Conservation (phyloP, 1,284 basidiomycete genomes). For the Moniliophthora roreri region DNA sequence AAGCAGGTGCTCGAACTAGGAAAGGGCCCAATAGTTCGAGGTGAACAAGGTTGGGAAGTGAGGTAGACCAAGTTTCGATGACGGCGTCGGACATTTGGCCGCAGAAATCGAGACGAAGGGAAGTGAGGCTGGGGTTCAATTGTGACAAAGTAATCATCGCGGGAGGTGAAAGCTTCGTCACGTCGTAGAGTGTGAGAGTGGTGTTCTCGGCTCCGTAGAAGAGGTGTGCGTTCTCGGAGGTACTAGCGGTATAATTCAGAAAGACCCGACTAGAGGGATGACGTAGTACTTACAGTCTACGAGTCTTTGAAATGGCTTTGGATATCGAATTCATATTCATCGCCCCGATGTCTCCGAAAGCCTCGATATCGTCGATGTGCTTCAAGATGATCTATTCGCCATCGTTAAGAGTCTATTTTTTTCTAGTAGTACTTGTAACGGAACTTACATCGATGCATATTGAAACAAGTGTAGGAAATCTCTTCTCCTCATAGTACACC, state of each 20-base stretch:
- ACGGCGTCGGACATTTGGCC: slow-evolving; percentile 80
- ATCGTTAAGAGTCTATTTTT: background rate
- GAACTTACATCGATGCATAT: slow-evolving; percentile 73
- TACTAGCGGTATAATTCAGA: slow-evolving; percentile 38
- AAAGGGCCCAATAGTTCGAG: slow-evolving; percentile 90
- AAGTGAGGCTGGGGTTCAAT: slow-evolving; percentile 80
- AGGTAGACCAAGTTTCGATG: slow-evolving; percentile 62
- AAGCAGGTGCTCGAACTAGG: slow-evolving; percentile 75
- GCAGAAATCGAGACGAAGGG: slow-evolving; percentile 82
- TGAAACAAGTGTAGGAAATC: slow-evolving; percentile 69
- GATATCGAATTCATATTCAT: slow-evolving; percentile 83
- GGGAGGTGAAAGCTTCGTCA: slow-evolving; percentile 78
- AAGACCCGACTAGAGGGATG: background rate
- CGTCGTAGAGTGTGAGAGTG: slow-evolving; percentile 83
- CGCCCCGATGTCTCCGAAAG: slow-evolving; percentile 82
- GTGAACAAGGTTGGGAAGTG: slow-evolving; percentile 65
- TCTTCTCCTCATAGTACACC: slow-evolving; percentile 68
- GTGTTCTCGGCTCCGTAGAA: slow-evolving; percentile 80
- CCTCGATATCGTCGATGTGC: slow-evolving; percentile 89
- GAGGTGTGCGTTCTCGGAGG: slow-evolving; percentile 74
- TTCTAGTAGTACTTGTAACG: background rate
- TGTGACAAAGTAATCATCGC: slow-evolving; percentile 69
- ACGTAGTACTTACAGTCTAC: slow-evolving; percentile 67
- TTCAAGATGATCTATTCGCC: slow-evolving; percentile 70
- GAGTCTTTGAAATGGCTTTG: slow-evolving; percentile 84